Conservation (phyloP, 176 grass and related monocot genomes). For the Saccharum spontaneum region DNA sequence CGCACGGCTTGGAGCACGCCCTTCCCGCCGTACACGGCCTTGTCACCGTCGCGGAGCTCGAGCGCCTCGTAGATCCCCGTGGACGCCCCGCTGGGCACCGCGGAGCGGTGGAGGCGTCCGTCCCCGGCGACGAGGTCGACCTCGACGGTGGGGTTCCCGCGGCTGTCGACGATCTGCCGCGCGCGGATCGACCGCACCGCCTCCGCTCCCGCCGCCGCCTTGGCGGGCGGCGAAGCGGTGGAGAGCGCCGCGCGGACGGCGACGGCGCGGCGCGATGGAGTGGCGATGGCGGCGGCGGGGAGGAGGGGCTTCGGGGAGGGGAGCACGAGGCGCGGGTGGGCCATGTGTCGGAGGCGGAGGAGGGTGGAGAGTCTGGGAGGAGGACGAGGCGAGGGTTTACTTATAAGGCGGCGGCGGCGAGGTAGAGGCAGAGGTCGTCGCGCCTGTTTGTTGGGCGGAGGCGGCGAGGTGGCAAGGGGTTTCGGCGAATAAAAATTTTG, state of each 20-base stretch:
- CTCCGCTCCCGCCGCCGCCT: constrained; percentile 30
- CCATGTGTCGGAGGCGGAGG: constrained; percentile 20
- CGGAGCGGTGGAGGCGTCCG: constrained; percentile 71
- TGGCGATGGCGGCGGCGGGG: constrained; percentile 13
- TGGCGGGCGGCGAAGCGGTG: neutral
- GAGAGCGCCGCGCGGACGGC: constrained; percentile 54
- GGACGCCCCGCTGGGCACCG: constrained; percentile 90
- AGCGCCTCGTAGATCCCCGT: constrained; percentile 97
- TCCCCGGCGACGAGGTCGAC: constrained; percentile 81
- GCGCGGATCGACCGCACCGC: constrained; percentile 74
- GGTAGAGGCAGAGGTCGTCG: constrained; percentile 5
- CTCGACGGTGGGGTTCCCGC: constrained; percentile 95
- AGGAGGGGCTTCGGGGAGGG: constrained; percentile 47
- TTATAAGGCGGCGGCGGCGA: constrained; percentile 30
- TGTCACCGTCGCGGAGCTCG: constrained; percentile 88
- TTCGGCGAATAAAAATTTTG: constrained; percentile 30
- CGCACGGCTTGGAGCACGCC: constrained; percentile 82
- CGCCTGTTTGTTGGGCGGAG: constrained; percentile 26
- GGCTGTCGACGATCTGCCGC: constrained; percentile 96
- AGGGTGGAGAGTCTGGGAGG: neutral
- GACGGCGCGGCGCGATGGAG: constrained; percentile 7
- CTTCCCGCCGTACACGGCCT: constrained; percentile 82
- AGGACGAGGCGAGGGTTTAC: neutral
- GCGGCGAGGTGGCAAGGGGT: constrained; percentile 35
- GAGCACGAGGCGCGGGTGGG: constrained; percentile 48